Percentiles rank a stretch among this genome's conserved stretches.
Conservation (phyloP, 306 rosid species). For the barrel medic (Medicago truncatula) region MtrunA17r5.0-ANR NC_053046.1:1575501-1576000, state of each 20-base stretch:
- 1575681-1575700: slow-evolving; percentile 6
- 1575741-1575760: slow-evolving; percentile 35
- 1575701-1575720: slow-evolving; percentile 5
- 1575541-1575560: not conserved
- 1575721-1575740: slow-evolving; percentile 26
- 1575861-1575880: slow-evolving; percentile 86
- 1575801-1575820: slow-evolving; percentile 96
- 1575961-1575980: slow-evolving; percentile 5
- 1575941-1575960: slow-evolving; percentile 19
- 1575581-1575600: slow-evolving; percentile 17
- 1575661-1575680: slow-evolving; percentile 13
- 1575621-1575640: slow-evolving; percentile 11
- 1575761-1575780: slow-evolving; percentile 59
- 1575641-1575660: not conserved
- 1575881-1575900: slow-evolving; percentile 93
- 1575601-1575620: slow-evolving; percentile 9
- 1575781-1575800: slow-evolving; percentile 90
- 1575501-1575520: too few species aligned
- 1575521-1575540: not conserved
- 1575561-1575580: not conserved
- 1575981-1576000: not conserved
- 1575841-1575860: slow-evolving; percentile 69
- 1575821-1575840: slow-evolving; percentile 81
- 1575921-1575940: slow-evolving; percentile 48
- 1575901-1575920: slow-evolving; percentile 93